These are phyloP conservation scores for Boletellus emodensis DNA, from an alignment of 768 basidiomycete genomes.

Conservation along the genomic window DNA sequence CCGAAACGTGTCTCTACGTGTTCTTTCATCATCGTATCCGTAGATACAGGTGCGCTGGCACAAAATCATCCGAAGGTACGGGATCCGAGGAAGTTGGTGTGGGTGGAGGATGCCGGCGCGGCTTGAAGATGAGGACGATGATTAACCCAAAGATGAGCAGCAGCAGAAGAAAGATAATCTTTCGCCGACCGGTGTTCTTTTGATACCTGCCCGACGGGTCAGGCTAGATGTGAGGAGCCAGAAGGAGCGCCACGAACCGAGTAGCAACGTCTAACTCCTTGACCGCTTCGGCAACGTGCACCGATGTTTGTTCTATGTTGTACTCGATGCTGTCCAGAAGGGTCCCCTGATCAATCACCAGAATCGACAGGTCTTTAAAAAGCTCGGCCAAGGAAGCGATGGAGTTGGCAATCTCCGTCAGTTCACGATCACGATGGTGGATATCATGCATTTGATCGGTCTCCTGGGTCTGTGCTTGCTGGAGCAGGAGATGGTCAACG, in stretches of 20 bases:
- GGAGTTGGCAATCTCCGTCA: constrained; percentile 86
- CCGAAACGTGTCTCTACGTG: constrained; percentile 11
- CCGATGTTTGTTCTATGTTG: constrained; percentile 91
- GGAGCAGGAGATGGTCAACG: constrained; percentile 10
- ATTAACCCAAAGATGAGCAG: constrained; percentile 87
- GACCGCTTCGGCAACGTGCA: constrained; percentile 77
- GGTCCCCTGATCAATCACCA: constrained; percentile 98
- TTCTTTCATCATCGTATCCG: constrained; percentile 29
- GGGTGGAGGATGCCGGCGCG: constrained; percentile 49
- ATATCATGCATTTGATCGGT: constrained; percentile 39
- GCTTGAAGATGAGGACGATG: constrained; percentile 90
- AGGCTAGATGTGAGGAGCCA: neutral
- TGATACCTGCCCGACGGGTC: constrained; percentile 63
- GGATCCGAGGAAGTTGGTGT: constrained; percentile 28
- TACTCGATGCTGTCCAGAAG: constrained; percentile 95
- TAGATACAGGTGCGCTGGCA: constrained; percentile 30
- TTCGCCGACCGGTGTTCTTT: constrained; percentile 86
- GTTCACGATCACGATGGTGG: constrained; percentile 57
- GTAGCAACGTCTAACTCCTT: constrained; percentile 81
- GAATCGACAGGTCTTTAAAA: constrained; percentile 89
- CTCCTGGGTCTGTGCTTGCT: constrained; percentile 36
- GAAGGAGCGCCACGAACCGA: constrained; percentile 44
- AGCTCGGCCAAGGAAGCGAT: constrained; percentile 90
- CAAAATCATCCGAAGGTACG: constrained; percentile 24
- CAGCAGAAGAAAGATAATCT: constrained; percentile 88